Base-by-base conservation (phyloP, 352 stramenopile species). In the Thalassiosira oceanica region DNA sequence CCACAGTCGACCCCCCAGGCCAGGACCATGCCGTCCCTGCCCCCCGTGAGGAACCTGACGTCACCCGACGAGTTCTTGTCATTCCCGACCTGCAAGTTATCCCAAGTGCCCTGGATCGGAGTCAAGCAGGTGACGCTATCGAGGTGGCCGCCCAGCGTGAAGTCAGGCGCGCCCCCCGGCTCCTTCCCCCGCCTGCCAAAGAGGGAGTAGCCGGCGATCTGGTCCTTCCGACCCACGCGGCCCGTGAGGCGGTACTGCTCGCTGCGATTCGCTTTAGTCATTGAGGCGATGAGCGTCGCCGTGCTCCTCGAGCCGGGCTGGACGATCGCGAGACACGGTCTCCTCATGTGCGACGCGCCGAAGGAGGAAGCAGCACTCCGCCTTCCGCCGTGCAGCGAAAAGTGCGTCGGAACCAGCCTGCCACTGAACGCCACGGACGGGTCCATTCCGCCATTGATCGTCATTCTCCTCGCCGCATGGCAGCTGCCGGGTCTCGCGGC, bases 11-110 rank as follows among this genome's bases (percentile, higher is more conserved):
- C n/a, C 31, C 78, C 83, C 79, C 77, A 90, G 5, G 37, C 70
- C 15, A 90, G 57, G 60, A 90, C 81, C 64, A 88, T 85, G 1
- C 83, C 83, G 70, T 90, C 83, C 15, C 51, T 70, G 15, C 66
- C 77, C 44, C 69, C 74, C 23, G 60, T 74, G 3, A 82, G 58
- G 45, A 82, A 46, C 29, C 42, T 57, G 3, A 64, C 46, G 28
- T 45, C 18, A 31, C 27, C 10, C 27, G 15, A 31, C 18, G 2
- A 39, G 21, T 46, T 36, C 24, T 44, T 33, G n/a, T 55, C 8
- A 23, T 65, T 68, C 56, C 65, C 83, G 10, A 44, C 53, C 23
- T 74, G 49, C 63, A 85, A 80, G 66, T 84, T 84, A 13, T 83
- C 83, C 64, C 82, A 84, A 2, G 20, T 60, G 16, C 61, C 70